Base-by-base conservation (phyloP, 768 basidiomycete species). In the Amanita pallidorosea region DNA sequence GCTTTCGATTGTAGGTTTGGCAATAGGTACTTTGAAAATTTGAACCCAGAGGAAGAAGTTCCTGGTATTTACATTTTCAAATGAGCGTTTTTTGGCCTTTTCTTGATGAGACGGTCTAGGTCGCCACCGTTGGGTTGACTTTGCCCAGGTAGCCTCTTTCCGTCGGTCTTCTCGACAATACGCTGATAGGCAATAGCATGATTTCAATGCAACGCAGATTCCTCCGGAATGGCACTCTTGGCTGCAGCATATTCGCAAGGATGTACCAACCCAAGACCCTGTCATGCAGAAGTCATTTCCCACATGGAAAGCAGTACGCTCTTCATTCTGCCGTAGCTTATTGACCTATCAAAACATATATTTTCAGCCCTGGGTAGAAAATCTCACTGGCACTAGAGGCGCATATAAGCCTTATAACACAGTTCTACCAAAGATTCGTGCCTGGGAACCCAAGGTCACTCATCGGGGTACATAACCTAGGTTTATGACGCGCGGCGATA, bases 161-260 rank as follows among this genome's bases (percentile, higher is more conserved):
- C 11, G 35, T 46, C 34, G 37, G 17, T 42, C 45, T 47, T 37
- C 40, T 23, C 27, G 46, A 29, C 29, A 29, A 34, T 9, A 29
- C 23, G 47, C 46, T 50, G 25, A 47, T 37, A 42, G 51, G 23
- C 57, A 33, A 22, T 54, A 89, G 80, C 88, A 93, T 61, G 80
- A 92, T 55, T 83, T 75, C 67, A 86, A 97, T 60, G 90, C 88
- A n/a, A 77, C 89, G 0, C 95, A 99, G 71, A 83, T 96, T 33
- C 88, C 92, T 13, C 79, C 94, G 0, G 93, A 95, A 67, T 97
- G 95, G 95, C 95, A 96, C 70, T 82, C 93, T 4, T 98, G 94
- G 94, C 68, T 97, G 34, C 75, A 77, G 8, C 92, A 96, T 62
- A 96, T 95, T 59, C 86, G 95, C 45, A 78, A 82, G 57, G 79